A percentile compares a stretch with the other conserved stretches of the same genome.
Evolutionary conservation across 805 yeast species (phyloP).

Genomic region (Sugiyamaella chiloensis): DNA sequence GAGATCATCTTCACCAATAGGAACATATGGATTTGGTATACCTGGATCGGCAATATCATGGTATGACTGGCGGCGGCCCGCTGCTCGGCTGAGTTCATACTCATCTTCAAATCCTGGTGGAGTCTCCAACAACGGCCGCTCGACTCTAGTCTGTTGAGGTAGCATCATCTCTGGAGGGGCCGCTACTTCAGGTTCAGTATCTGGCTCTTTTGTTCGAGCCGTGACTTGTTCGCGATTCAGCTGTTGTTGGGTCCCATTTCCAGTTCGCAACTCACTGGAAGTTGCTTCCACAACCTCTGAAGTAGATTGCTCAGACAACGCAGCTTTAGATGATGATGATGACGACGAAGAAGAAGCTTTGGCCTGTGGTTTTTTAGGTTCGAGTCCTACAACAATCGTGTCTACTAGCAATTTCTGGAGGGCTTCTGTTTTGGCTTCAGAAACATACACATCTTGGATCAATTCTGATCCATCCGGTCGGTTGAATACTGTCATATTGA

Average conservation of each 20-base stretch:
- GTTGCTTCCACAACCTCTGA: not conserved
- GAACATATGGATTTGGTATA: slow-evolving; percentile 22
- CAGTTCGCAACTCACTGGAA: not conserved
- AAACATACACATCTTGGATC: slow-evolving; percentile 17
- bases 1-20: slow-evolving; percentile 38
- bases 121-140: slow-evolving; percentile 24
- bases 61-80: slow-evolving; percentile 9
- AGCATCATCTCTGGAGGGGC: slow-evolving; percentile 5
- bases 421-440: slow-evolving; percentile 14
- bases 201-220: too few relatives aligned
- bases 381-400: not conserved
- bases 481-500: slow-evolving; percentile 19
- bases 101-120: slow-evolving; percentile 48
- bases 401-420: slow-evolving; percentile 8
- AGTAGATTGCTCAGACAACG: not conserved
- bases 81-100: slow-evolving; percentile 27
- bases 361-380: not conserved
- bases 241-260: not conserved
- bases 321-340: not conserved
- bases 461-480: slow-evolving; percentile 24
- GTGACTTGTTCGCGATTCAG: too few relatives aligned
- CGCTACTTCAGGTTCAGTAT: not conserved
- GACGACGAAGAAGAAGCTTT: not conserved
- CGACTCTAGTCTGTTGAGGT: not conserved
- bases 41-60: slow-evolving; percentile 19